Base-by-base conservation (phyloP, 441 rosid species). In the Populus trichocarpa region DNA sequence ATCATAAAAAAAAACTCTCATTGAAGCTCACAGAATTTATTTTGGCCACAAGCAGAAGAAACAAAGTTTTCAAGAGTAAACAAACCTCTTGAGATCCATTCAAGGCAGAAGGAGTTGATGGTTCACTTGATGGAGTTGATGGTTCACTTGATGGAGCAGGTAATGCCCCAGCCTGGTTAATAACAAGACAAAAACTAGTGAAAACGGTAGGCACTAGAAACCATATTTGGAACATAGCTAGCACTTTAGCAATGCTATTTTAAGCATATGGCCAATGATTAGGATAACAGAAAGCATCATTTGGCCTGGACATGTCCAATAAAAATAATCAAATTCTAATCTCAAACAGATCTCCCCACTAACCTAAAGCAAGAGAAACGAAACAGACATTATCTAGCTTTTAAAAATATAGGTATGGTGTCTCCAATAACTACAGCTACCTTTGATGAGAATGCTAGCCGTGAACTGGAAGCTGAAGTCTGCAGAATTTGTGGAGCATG, bases 401-500 rank as follows among this genome's bases (percentile, higher is more conserved):
- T 32, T 77, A 10, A 46, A 36, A 26, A 70, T 22, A 70, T 33
- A 42, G 12, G 35, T 53, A 59, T 77, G 38, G 26, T 25, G 67
- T 72, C 46, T 38, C 61, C 70, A 73, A 61, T 9, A 57, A 14
- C 46, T 63, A 50, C 72, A 16, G 22, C 61, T 22, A 94, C 98
- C 94, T 88, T 91, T 71, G 91, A 73, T 22, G 88, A 78, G 63
- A 88, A 90, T 75, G 93, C 76, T 28, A 79, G 25, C 57, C 83
- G 87, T 73, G 87, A 86, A 76, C 83, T 86, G 78, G 88, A 82
- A 35, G 88, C 88, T 70, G 86, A 82, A 83, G 89, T 89, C 99
- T 96, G 81, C 77, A 85, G 73, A 79, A 78, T 77, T 70, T 33
- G 67, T 40, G 69, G n/a, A 84, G 65, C 35, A 75, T 38, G 32